These are phyloP conservation scores for Claviceps citrina DNA, from an alignment of 2,329 filamentous ascomycete species.

Conservation along the genomic window DNA sequence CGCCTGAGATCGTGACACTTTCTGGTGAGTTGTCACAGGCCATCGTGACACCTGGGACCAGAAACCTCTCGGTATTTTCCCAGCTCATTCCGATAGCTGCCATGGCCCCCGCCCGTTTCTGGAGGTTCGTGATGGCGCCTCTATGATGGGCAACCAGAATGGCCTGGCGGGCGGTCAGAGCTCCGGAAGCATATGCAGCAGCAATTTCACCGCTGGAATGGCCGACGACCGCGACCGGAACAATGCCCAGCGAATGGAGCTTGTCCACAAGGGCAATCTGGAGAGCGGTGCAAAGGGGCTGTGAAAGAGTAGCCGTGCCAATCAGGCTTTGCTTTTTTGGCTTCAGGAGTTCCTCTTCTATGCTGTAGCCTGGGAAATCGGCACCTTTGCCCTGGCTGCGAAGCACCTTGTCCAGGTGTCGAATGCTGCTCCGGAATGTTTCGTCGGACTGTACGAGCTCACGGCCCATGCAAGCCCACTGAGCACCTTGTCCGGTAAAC, in stretches of 20 bases:
- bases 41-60: neutral
- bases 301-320: slow-evolving; percentile 25
- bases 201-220: slow-evolving; percentile 27
- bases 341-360: slow-evolving; percentile 9
- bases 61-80: neutral
- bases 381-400: neutral
- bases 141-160: slow-evolving; percentile 20
- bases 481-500: slow-evolving; percentile 30
- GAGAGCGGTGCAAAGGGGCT: slow-evolving; percentile 38
- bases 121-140: slow-evolving; percentile 5
- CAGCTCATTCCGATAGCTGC: slow-evolving; percentile 4
- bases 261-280: slow-evolving; percentile 32
- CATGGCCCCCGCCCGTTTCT: slow-evolving; percentile 3
- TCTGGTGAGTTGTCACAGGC: slow-evolving; percentile 28
- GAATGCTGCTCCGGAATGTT: slow-evolving; percentile 10
- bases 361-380: neutral
- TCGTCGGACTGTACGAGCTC: slow-evolving; percentile 7
- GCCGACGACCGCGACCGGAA: slow-evolving; percentile 18
- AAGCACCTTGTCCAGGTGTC: slow-evolving; percentile 1
- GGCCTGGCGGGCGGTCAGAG: slow-evolving; percentile 15
- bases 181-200: slow-evolving; percentile 22
- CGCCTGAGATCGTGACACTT: slow-evolving; percentile 24
- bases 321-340: slow-evolving; percentile 12
- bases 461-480: slow-evolving; percentile 27
- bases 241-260: slow-evolving; percentile 16